These are phyloP conservation scores for Candida stauntonica DNA, from an alignment of 805 yeast species.

Conservation along the genomic window DNA sequence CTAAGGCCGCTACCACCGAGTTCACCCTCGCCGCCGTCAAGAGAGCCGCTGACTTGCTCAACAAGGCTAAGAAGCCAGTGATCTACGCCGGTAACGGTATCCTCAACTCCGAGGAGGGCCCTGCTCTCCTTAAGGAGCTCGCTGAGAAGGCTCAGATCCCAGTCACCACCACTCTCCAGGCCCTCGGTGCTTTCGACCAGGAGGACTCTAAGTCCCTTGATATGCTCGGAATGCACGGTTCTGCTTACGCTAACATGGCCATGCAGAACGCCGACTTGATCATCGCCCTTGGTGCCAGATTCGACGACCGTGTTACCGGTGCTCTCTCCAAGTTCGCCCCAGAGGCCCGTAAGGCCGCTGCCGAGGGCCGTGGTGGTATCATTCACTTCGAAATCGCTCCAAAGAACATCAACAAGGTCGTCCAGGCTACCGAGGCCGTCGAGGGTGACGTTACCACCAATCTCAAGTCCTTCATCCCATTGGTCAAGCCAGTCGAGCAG, in stretches of 20 bases:
- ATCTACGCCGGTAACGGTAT: slow-evolving; percentile 93
- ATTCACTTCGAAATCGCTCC: slow-evolving; percentile 94
- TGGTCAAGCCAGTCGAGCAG: slow-evolving; percentile 54
- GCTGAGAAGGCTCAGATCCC: slow-evolving; percentile 91
- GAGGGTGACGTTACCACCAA: slow-evolving; percentile 93
- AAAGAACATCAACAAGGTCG: slow-evolving; percentile 96
- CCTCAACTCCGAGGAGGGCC: slow-evolving; percentile 74
- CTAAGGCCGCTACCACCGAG: slow-evolving; percentile 65
- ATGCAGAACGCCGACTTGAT: slow-evolving; percentile 92
- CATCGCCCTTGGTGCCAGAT: slow-evolving; percentile 93
- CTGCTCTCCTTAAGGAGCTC: slow-evolving; percentile 70
- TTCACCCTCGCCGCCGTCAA: slow-evolving; percentile 70
- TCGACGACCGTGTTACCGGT: slow-evolving; percentile 97
- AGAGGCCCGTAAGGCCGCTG: slow-evolving; percentile 83
- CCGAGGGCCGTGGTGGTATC: slow-evolving; percentile 89
- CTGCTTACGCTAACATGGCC: slow-evolving; percentile 90
- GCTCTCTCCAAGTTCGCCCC: slow-evolving; percentile 88
- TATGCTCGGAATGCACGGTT: slow-evolving; percentile 98
- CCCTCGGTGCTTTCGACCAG: slow-evolving; percentile 92
- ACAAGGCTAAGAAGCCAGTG: slow-evolving; percentile 81
- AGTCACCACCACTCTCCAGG: slow-evolving; percentile 94
- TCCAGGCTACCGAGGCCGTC: slow-evolving; percentile 91
- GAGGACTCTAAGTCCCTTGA: slow-evolving; percentile 84
- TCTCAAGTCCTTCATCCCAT: slow-evolving; percentile 67
- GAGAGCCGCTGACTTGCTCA: slow-evolving; percentile 74